Evolutionary conservation across 345 rosid genomes (phyloP), one percentile per base, ranked within the genome.

Genomic region (Moricandia moricandioides): DNA sequence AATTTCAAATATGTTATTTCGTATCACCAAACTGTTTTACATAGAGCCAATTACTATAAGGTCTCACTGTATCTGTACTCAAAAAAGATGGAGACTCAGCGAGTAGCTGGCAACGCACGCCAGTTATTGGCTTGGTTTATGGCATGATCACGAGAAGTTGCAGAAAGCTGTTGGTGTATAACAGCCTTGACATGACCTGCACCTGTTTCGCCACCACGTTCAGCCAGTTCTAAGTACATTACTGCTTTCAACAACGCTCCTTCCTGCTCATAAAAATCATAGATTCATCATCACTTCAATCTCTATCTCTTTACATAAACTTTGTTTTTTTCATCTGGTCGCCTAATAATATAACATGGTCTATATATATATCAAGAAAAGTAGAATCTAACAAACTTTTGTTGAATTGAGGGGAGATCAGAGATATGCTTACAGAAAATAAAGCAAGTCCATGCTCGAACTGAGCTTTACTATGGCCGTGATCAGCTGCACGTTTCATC

Each of bases 401-500:
- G 24, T 21, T 21, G 24, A 21, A 21, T 21, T 0, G 1, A 21
- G 24, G 24, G 1, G 10, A 10, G 54, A 57, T 57, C 9, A 56
- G 62, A 58, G 37, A 34, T 12, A 12, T 29, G 72, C 86, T 21
- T 88, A 92, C 99, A 2, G 96, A 85, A 49, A 92, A 92, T 5
- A 95, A 84, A 39, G 86, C 68, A 79, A 90, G 97, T 21, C 99
- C 99, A 34, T 88, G 92, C 75, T 95, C 98, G 57, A 82, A 88
- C 61, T 95, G 97, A 67, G 98, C 98, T 85, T 86, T 92, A 74
- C 90, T 78, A 64, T 92, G 97, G 64, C 93, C 96, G 6, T 71
- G 84, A 83, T 90, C 97, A 34, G 98, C 99, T 67, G 98, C 99
- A 31, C 87, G 83, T 80, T 87, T 90, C 99, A 95, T 92, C 99